Evolutionary conservation across 768 basidiomycete species (phyloP), one percentile per base, ranked within the genome.

Genomic region (Tricholoma furcatifolium): DNA sequence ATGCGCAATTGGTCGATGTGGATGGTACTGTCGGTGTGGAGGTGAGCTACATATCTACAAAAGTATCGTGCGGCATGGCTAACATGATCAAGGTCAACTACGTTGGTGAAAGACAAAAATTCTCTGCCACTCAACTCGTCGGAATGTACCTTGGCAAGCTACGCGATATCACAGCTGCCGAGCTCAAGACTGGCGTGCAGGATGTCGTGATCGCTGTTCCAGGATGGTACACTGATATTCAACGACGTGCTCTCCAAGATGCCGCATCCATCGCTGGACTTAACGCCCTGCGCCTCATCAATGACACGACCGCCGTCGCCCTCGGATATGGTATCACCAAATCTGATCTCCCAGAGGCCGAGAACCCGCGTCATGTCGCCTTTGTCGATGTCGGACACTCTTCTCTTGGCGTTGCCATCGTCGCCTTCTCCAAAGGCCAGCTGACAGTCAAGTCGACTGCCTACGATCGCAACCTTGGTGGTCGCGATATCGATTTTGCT

Each of bases 241-340:
- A 99, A 70, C 83, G 96, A 50, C 83, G 95, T 31, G 93, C 95
- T 0, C 65, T 96, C 56, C 80, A 93, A 52, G 93, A 95, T 62
- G 93, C 97, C 27, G 93, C 93, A 39, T 65, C 82, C 54, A 92
- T 99, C 63, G 93, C 91, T 50, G 87, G 88, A 53, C 82, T 98
- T 56, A 97, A 93, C 70, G 74, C 84, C 58, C 90, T 98, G 55
- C 91, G 96, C 47, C 81, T 99, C 70, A 93, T 98, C 78, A 98
- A 98, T 76, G 97, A 98, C 69, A 87, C 88, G 51, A 98, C 96
- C 57, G 97, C 96, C 48, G 82, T 88, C 52, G 97, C 97, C 36
- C 88, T 99, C 68, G 93, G 92, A 47, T 99, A 96, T 74, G 97
- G 97, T 60, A 98, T 98, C 79, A 99, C 96, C 60, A 99, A 99